Evolutionary conservation across 2,329 filamentous ascomycete genomes (phyloP).

Genomic region (Penicillium expansum): DNA sequence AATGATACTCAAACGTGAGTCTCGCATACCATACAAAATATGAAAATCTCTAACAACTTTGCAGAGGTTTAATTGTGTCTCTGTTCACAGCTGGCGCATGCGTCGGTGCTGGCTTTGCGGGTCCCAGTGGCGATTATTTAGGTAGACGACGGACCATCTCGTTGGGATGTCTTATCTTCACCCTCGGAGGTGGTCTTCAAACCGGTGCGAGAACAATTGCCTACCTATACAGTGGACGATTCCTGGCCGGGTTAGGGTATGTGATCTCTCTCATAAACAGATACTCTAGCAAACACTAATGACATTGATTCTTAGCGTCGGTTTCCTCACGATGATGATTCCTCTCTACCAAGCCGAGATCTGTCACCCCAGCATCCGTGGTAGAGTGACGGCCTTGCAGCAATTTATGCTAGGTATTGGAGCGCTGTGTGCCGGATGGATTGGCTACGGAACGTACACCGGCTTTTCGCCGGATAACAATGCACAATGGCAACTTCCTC

Average conservation of each 20-base stretch:
- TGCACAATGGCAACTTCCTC: conserved; percentile 60
- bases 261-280: conserved; percentile 15
- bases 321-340: conserved; percentile 62
- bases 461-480: conserved; percentile 48
- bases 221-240: conserved; percentile 69
- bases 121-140: conserved; percentile 60
- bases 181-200: conserved; percentile 69
- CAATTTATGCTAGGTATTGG: conserved; percentile 83
- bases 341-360: conserved; percentile 77
- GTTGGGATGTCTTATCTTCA: conserved; percentile 68
- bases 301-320: conserved; percentile 46
- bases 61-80: conserved; percentile 68
- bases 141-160: conserved; percentile 71
- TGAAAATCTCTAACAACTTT: background rate
- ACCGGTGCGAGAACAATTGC: conserved; percentile 60
- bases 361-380: conserved; percentile 73
- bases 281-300: conserved; percentile 37
- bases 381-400: conserved; percentile 70
- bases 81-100: conserved; percentile 76
- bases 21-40: background rate
- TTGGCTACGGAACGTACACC: conserved; percentile 63
- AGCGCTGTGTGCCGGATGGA: conserved; percentile 69
- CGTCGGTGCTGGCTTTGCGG: conserved; percentile 64
- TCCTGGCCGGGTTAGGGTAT: conserved; percentile 57
- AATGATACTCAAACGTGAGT: conserved; percentile 33